Conservation (phyloP, 495 filamentous ascomycete species). For the Trichocladium uniseriatum region DNA sequence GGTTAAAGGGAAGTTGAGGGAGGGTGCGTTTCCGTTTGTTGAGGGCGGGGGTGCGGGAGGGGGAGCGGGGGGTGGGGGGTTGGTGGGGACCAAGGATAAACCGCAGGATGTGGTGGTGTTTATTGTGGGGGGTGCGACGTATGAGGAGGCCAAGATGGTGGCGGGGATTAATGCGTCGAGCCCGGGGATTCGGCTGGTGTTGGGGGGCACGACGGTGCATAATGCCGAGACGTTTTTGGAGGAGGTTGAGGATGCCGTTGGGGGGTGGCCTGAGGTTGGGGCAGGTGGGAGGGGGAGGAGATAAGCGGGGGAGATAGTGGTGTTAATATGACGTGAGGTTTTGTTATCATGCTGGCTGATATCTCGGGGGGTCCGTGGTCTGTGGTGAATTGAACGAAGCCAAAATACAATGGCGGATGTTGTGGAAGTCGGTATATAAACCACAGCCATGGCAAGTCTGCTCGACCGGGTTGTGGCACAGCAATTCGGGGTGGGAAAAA, state of each 20-base stretch:
- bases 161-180: slow-evolving; percentile 85
- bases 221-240: slow-evolving; percentile 83
- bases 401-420: too few relatives aligned
- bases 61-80: slow-evolving; percentile 44
- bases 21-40: slow-evolving; percentile 82
- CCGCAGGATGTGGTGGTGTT: slow-evolving; percentile 95
- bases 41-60: slow-evolving; percentile 61
- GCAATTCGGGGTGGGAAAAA: too few relatives aligned
- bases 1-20: slow-evolving; percentile 78
- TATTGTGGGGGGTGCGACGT: slow-evolving; percentile 85
- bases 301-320: neutral
- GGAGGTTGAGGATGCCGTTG: slow-evolving; percentile 71
- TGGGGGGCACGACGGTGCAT: slow-evolving; percentile 76
- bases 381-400: neutral
- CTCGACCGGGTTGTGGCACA: neutral
- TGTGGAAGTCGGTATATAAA: too few relatives aligned
- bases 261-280: slow-evolving; percentile 74
- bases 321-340: neutral
- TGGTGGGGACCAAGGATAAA: slow-evolving; percentile 74
- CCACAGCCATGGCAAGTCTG: neutral
- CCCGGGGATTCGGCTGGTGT: slow-evolving; percentile 77
- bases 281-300: slow-evolving; percentile 47
- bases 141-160: slow-evolving; percentile 92
- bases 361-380: neutral
- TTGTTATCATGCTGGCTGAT: too few relatives aligned